These are phyloP conservation scores for Echium plantagineum DNA, from an alignment of 257 asterid species.

Conservation along the genomic window DNA sequence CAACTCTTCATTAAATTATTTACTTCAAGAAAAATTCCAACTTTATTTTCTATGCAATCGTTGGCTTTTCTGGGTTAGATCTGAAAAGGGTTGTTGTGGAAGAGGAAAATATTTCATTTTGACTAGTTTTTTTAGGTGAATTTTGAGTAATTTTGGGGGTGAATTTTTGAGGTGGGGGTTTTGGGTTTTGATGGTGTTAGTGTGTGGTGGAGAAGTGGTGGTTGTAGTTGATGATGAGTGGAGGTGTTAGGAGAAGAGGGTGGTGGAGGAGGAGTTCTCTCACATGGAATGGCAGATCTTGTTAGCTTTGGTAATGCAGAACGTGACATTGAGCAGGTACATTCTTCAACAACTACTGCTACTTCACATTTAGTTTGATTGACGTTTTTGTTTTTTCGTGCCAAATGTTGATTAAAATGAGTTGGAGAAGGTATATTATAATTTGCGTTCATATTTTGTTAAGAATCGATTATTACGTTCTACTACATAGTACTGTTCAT, in stretches of 20 bases:
- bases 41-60: not conserved
- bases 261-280: slow-evolving; percentile 49
- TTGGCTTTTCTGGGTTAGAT: not conserved
- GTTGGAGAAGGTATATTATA: not conserved
- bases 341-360: not conserved
- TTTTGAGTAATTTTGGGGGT: not conserved
- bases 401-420: too few relatives aligned
- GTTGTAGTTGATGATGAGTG: slow-evolving; percentile 77
- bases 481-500: too few relatives aligned
- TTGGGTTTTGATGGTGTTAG: slow-evolving; percentile 56
- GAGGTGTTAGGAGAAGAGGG: slow-evolving; percentile 44
- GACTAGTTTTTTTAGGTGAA: not conserved
- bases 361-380: too few relatives aligned
- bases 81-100: not conserved
- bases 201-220: slow-evolving; percentile 20
- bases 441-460: not conserved
- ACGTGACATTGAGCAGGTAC: slow-evolving; percentile 85
- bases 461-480: too few relatives aligned
- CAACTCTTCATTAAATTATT: too few relatives aligned
- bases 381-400: not conserved
- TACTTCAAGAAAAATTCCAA: not conserved
- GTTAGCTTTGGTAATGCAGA: slow-evolving; percentile 68
- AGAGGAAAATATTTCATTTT: not conserved
- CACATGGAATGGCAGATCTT: slow-evolving; percentile 99
- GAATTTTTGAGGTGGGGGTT: slow-evolving; percentile 9